Evolutionary conservation across 805 yeast species (phyloP).

Genomic region (Wickerhamiella alocasiicola): DNA sequence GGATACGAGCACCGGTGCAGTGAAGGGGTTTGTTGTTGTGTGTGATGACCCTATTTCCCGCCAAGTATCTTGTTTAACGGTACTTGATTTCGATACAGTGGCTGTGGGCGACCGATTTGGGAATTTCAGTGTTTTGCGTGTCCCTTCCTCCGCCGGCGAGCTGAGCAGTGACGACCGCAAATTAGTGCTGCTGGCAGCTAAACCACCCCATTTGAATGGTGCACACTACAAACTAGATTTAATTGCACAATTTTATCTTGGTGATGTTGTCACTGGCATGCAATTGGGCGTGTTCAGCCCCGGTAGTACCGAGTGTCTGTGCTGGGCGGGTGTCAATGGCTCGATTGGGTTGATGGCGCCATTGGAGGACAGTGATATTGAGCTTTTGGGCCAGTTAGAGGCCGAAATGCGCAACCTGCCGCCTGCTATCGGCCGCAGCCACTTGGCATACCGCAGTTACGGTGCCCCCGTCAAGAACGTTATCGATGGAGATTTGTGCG

Average conservation of each 20-base stretch:
- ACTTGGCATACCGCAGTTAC: conserved; percentile 56
- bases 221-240: conserved; percentile 33
- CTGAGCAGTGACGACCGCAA: conserved; percentile 40
- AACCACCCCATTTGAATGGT: conserved; percentile 34
- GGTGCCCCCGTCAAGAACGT: conserved; percentile 68
- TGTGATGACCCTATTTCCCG: conserved; percentile 60
- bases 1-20: too few relatives aligned
- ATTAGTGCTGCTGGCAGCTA: conserved; percentile 30
- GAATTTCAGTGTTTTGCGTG: conserved; percentile 53
- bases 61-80: conserved; percentile 45
- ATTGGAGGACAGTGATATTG: conserved; percentile 45
- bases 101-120: conserved; percentile 86
- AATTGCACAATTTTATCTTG: conserved; percentile 47
- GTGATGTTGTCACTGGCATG: conserved; percentile 60
- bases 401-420: conserved; percentile 23
- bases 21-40: conserved; percentile 42
- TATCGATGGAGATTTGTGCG: conserved; percentile 83
- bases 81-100: conserved; percentile 64
- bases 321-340: conserved; percentile 74
- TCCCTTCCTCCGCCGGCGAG: conserved; percentile 39
- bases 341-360: conserved; percentile 67
- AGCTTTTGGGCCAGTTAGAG: conserved; percentile 46
- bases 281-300: conserved; percentile 39
- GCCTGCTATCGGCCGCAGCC: conserved; percentile 53
- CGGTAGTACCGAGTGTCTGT: conserved; percentile 53